Conservation (phyloP, 1,139 yeast species). For the Saccharomycopsis hybrid region DNA sequence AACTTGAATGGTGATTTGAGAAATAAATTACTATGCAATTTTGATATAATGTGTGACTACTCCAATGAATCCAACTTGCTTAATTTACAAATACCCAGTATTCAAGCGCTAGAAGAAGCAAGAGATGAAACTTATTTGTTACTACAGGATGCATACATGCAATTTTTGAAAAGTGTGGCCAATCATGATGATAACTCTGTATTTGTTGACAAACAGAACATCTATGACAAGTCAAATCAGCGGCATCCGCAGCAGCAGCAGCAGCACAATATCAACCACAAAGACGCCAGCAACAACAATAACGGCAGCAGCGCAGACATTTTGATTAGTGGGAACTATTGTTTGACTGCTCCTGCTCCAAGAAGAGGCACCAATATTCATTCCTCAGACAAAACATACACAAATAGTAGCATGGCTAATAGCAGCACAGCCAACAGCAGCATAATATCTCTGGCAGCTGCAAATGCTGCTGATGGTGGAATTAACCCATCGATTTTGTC, state of each 20-base stretch:
- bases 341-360: conserved; percentile 1
- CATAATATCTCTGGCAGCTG: not conserved
- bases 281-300: not conserved
- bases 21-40: conserved; percentile 11
- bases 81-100: conserved; percentile 7
- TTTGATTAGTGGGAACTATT: conserved; percentile 14
- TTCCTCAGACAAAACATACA: not conserved
- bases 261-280: not conserved
- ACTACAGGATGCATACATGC: conserved; percentile 19
- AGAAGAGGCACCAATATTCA: not conserved
- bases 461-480: not conserved
- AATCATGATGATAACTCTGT: conserved; percentile 10
- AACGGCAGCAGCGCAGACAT: not conserved
- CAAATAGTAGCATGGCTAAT: not conserved
- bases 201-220: conserved; percentile 11
- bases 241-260: not conserved
- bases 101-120: conserved; percentile 8
- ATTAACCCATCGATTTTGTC: too few species aligned
- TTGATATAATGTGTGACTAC: conserved; percentile 7
- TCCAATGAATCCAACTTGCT: not conserved
- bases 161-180: conserved; percentile 16
- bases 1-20: conserved; percentile 18
- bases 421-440: not conserved
- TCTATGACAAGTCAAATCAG: not conserved
- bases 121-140: conserved; percentile 15